Evolutionary conservation across 192 early-diverging fungal species (phyloP).

Genomic region (Endogone sp.): DNA sequence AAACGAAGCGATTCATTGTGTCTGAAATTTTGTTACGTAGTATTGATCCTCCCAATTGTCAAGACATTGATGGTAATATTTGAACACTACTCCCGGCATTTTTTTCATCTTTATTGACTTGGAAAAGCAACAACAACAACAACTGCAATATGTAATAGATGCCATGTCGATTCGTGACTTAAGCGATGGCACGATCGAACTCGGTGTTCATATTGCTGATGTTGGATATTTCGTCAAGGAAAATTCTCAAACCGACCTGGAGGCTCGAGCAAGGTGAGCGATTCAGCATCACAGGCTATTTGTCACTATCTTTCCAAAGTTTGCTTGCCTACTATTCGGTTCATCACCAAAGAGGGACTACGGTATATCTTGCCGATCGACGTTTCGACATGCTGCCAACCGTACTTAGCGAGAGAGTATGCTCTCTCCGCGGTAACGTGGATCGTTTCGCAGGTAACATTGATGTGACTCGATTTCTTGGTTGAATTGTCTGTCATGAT

Average conservation of each 20-base stretch:
- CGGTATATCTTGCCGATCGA: constrained; percentile 75
- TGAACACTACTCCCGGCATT: not conserved
- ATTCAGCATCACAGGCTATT: no score
- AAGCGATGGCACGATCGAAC: constrained; percentile 45
- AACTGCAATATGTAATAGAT: constrained; percentile 24
- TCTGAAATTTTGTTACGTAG: constrained; percentile 40
- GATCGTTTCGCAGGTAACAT: constrained; percentile 60
- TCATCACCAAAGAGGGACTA: constrained; percentile 51
- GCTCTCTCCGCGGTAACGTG: constrained; percentile 61
- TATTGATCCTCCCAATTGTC: constrained; percentile 73
- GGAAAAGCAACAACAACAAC: not conserved
- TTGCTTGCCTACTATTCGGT: not conserved
- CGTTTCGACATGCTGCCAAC: constrained; percentile 80
- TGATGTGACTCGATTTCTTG: not conserved
- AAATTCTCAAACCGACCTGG: constrained; percentile 59
- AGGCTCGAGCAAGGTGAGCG: constrained; percentile 56
- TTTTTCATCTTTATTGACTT: no score
- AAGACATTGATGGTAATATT: constrained; percentile 66
- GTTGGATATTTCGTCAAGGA: constrained; percentile 65
- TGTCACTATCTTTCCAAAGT: not conserved
- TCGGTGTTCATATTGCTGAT: constrained; percentile 80
- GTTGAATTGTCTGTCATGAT: not conserved
- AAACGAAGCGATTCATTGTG: constrained; percentile 10
- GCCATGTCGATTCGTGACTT: constrained; percentile 61
- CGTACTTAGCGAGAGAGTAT: constrained; percentile 66